Base-by-base conservation (phyloP, 208 protist genomes). In the Perkinsela sp. region DNA sequence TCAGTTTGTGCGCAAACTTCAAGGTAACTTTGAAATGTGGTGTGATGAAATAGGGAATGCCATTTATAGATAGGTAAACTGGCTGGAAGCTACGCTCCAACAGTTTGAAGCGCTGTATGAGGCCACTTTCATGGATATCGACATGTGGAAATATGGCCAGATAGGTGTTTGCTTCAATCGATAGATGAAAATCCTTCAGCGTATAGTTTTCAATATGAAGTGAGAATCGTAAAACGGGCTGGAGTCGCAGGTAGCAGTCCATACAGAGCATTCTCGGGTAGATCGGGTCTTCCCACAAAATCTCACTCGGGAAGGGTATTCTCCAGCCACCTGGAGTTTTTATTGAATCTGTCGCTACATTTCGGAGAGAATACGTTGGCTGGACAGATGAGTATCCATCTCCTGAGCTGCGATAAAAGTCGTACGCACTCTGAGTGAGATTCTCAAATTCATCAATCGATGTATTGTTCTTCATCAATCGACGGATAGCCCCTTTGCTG, bases 181-280 rank as follows among this genome's bases (percentile, higher is more conserved):
- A n/a, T 6, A 6, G 22, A 57, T 57, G 40, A 57, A 57, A 57
- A n/a, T 6, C 6, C 22, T 57, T 57, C 13, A 57, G 40, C 22
- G 40, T 22, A 57, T 57, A 57, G 22, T 57, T 57, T 57, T 57
- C 40, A 57, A 57, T 57, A 57, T 57, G 40, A 57, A 57, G 40
- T 6, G 40, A 6, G 22, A 57, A 57, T 6, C 40, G 40, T 57
- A 57, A n/a, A 22, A 57, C 22, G 6, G 40, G 40, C 40, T 57
- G 40, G 6, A 57, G 13, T n/a, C 22, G 22, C 6, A 57, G 22
- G 40, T 22, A 57, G 40, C 40, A 57, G 40, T 57, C 40, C 13
- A 57, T 57, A 22, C 40, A 57, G 13, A 57, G 40, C 40, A 57
- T 57, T 22, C 40, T 57, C 22, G 40, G 40, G 40, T 57, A 57